Base-by-base conservation (phyloP, 2,329 filamentous ascomycete species). In the Alternaria atra region DNA sequence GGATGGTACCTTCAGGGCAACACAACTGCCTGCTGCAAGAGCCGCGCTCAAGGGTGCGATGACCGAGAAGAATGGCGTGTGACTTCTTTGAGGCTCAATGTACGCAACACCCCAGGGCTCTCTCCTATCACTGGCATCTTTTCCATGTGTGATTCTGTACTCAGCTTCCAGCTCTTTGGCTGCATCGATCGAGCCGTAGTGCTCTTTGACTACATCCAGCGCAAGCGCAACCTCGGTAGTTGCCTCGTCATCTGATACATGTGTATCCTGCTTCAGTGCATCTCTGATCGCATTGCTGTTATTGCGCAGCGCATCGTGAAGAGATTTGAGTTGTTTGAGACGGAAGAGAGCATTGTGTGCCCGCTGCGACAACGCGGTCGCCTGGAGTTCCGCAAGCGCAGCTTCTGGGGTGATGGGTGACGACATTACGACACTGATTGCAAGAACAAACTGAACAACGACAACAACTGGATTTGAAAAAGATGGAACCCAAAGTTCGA, bases 11-110 rank as follows among this genome's bases (percentile, higher is more conserved):
- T 85, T 81, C 10, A 86, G 46, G 32, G 83, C 75, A 3, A 85
- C 77, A 65, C 83, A 86, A 58, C 85, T 86, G 0, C 84, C 85
- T 12, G 83, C 82, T 1, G 81, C 80, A 30, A 86, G 64, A 7
- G 84, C 83, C 5, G 83, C 80, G 34, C 78, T 79, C 39, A 86
- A 52, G 6, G 66, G 56, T n/a, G 61, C 56, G 20, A 73, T 55
- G 6, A 54, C 48, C 7, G 70, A 71, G 62, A 81, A 86, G 60
- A 87, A 81, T 8, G 82, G 72, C 0, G 81, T 85, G 69, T 87
- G 82, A 6, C 61, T 73, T 32, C 62, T 55, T 9, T 77, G 74
- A 1, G 84, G 83, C 50, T 83, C 79, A 51, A 87, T 83, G 44
- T 84, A 84, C 1, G 83, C 80, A 53, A 83, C 75, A 2, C 83